phyloP scores from a whole-genome alignment of 139 green algal genomes.

The Chlorella sp. region DNA sequence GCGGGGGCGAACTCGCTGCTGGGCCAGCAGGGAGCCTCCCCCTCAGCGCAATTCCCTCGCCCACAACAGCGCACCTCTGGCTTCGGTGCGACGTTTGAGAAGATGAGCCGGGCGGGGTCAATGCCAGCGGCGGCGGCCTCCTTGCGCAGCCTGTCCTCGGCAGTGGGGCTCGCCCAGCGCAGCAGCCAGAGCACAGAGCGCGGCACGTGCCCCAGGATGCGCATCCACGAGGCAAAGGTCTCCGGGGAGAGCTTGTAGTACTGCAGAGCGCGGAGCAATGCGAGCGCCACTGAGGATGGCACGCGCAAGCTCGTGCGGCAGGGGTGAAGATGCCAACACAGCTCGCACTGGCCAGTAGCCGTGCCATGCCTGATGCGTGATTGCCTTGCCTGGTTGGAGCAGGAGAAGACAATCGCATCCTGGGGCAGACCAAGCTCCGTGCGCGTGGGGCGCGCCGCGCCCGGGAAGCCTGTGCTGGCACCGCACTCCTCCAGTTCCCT shows the following conservation, averaged over 20 bases:
- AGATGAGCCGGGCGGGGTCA: slow-evolving; percentile 77
- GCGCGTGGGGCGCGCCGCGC: slow-evolving; percentile 21
- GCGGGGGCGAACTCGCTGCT: too few species aligned
- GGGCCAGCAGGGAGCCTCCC: too few species aligned
- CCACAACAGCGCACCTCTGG: too few species aligned
- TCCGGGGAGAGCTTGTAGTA: slow-evolving; percentile 93
- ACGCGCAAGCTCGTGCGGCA: too few species aligned
- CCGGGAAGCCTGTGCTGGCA: too few species aligned
- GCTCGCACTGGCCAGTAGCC: too few species aligned
- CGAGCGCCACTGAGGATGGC: too few species aligned
- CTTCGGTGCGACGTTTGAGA: slow-evolving; percentile 91
- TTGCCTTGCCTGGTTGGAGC: slow-evolving; percentile 78
- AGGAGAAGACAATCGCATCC: slow-evolving; percentile 79
- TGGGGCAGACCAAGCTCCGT: slow-evolving; percentile 73
- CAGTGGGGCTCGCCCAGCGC: slow-evolving; percentile 80
- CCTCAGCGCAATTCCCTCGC: too few species aligned
- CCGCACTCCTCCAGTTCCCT: too few species aligned
- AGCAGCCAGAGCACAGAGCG: slow-evolving; percentile 88
- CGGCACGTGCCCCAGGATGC: slow-evolving; percentile 76
- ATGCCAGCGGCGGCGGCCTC: slow-evolving; percentile 61
- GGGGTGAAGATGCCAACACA: too few species aligned
- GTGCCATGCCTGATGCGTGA: too few species aligned
- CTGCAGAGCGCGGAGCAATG: too few species aligned
- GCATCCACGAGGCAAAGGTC: slow-evolving; percentile 82
- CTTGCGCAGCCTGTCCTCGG: slow-evolving; percentile 29